A percentile compares a stretch with the other conserved stretches of the same genome.
Conservation (phyloP, 305 asterid genomes). For the Rubia balearica region DNA sequence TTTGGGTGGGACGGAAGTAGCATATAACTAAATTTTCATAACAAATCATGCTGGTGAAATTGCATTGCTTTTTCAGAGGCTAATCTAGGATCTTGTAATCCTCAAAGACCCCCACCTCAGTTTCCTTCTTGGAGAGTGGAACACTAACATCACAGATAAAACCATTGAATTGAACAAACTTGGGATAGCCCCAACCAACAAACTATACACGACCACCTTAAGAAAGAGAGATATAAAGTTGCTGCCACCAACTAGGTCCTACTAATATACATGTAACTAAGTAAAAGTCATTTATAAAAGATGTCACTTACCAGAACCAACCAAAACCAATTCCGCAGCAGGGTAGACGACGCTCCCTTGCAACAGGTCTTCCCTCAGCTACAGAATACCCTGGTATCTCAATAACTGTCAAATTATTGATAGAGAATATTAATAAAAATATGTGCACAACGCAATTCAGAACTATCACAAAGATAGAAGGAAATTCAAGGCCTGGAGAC, state of each 20-base stretch:
- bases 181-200: neutral
- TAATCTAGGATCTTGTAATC: neutral
- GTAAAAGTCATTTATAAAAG: neutral
- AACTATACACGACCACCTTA: neutral
- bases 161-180: neutral
- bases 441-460: neutral
- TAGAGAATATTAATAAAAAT: neutral
- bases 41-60: neutral
- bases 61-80: neutral
- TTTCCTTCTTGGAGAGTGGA: neutral
- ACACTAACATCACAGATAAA: neutral
- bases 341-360: slow-evolving; percentile 21
- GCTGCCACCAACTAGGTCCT: too few species aligned
- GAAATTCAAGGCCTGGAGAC: neutral
- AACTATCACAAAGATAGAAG: neutral
- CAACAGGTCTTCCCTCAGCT: slow-evolving; percentile 27
- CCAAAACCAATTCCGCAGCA: slow-evolving; percentile 28
- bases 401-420: slow-evolving; percentile 5
- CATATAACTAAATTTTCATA: neutral
- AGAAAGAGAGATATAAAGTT: neutral
- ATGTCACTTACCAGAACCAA: slow-evolving; percentile 25
- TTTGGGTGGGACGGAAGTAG: too few species aligned
- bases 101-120: neutral
- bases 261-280: neutral
- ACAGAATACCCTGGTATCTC: slow-evolving; percentile 20